Base-by-base conservation (phyloP, 306 rosid species). In the Quercus variabilis region DNA sequence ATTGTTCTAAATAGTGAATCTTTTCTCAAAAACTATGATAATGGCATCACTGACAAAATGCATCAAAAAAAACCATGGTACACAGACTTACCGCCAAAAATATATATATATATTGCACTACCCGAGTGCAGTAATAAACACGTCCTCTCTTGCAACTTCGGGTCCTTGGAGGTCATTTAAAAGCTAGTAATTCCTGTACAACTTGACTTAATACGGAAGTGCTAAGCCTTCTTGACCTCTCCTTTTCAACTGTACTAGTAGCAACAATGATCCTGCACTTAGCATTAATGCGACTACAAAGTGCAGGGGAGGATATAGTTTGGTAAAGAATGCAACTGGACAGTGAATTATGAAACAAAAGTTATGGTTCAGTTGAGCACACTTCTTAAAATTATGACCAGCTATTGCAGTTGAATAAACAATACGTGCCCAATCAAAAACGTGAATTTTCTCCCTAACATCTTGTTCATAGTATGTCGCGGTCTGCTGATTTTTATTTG, bases 101-200 rank as follows among this genome's bases (percentile, higher is more conserved):
- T 0, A 23, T 23, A 26, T 26, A 57, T 49, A 71, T 12, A 8
- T 49, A 74, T 74, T n/a, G 69, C 76, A 74, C 67, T 82, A 93
- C 94, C 98, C 90, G 99, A 69, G 99, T 95, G 79, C 97, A 91
- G 84, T 95, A 93, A 88, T 95, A 95, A 63, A 95, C 93, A 78
- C 94, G 94, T 71, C 99, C 99, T 77, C 99, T 89, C 85, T 79
- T 91, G 55, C 97, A 97, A 69, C 98, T 97, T 21, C 98, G 86
- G 67, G 97, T 91, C 83, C 94, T 89, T 68, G 98, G 99, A 76
- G 98, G 99, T 75, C 97, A 77, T 89, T 95, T 95, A 80, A 95
- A 95, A 88, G 94, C 93, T 76, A 90, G 75, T 68, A 97, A 93
- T 85, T 95, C 99, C 69, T 30, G 93, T 80, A 95, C 86, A 35